A percentile compares a stretch with the other conserved stretches of the same genome.
Evolutionary conservation across 306 rosid species (phyloP).

Genomic region (Glycyrrhiza uralensis): DNA sequence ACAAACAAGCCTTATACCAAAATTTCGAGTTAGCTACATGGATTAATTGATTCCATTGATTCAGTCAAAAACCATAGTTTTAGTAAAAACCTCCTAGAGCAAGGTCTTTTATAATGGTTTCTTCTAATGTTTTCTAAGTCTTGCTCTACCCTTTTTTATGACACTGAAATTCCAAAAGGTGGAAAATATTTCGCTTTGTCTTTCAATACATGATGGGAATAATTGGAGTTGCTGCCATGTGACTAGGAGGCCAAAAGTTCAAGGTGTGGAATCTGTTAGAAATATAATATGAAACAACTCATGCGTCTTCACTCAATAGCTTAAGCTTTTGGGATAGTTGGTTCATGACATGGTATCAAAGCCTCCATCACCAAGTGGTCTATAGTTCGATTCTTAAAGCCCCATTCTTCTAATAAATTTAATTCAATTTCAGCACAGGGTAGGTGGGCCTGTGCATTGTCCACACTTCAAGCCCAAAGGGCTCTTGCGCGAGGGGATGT

Average conservation of each 20-base stretch:
- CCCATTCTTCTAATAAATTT: no score
- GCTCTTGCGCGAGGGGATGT: no score
- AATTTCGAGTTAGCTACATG: not conserved
- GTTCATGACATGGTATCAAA: no score
- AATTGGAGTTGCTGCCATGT: not conserved
- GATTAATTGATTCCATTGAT: slow-evolving; percentile 6
- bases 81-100: not conserved
- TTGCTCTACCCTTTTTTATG: not conserved
- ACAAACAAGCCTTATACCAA: not conserved
- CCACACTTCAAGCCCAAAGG: no score
- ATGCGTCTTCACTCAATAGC: no score
- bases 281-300: no score
- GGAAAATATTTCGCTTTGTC: not conserved
- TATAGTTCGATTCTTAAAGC: no score
- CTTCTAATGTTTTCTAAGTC: not conserved
- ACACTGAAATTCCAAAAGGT: not conserved
- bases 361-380: no score
- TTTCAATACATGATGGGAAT: not conserved
- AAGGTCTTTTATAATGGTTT: not conserved
- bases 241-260: not conserved
- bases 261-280: no score
- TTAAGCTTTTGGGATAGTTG: no score
- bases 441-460: no score
- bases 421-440: no score
- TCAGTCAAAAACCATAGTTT: not conserved